Evolutionary conservation across 306 rosid species (phyloP).

Genomic region (Acacia confusa): DNA sequence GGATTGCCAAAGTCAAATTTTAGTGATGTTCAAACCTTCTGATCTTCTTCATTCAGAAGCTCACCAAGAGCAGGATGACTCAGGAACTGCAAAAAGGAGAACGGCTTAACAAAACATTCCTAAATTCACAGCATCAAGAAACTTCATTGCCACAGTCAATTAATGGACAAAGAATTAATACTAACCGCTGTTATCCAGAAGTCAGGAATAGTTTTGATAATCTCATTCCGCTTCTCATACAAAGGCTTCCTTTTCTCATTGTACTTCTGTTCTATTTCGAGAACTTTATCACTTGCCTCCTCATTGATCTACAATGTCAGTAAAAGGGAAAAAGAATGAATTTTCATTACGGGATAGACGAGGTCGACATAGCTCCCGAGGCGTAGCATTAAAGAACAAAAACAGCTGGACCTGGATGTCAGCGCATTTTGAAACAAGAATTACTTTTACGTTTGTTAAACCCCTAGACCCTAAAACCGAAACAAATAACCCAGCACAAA

Average conservation of each 20-base stretch:
- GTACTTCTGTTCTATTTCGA: constrained; percentile 88
- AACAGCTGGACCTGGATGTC: not conserved
- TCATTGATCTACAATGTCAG: constrained; percentile 67
- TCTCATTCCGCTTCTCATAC: constrained; percentile 74
- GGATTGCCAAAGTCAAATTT: not conserved
- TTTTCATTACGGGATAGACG: not conserved
- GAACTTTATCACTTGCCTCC: constrained; percentile 87
- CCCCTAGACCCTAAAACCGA: not conserved
- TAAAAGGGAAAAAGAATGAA: not conserved
- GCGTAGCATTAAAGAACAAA: not conserved
- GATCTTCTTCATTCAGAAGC: constrained; percentile 79
- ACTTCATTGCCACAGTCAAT: not conserved
- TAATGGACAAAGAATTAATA: not conserved
- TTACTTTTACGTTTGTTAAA: not conserved
- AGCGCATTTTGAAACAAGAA: not conserved
- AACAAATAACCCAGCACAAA: not conserved
- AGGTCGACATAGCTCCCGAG: not conserved
- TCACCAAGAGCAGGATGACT: constrained; percentile 72
- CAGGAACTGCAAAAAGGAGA: constrained; percentile 50
- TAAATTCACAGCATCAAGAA: not conserved
- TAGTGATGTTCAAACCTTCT: constrained; percentile 49
- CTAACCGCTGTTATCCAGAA: constrained; percentile 94
- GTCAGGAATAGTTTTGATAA: constrained; percentile 80
- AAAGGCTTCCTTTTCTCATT: constrained; percentile 82
- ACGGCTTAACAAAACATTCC: not conserved